Evolutionary conservation across 768 basidiomycete species (phyloP).

Genomic region (Boletus rex-veris): DNA sequence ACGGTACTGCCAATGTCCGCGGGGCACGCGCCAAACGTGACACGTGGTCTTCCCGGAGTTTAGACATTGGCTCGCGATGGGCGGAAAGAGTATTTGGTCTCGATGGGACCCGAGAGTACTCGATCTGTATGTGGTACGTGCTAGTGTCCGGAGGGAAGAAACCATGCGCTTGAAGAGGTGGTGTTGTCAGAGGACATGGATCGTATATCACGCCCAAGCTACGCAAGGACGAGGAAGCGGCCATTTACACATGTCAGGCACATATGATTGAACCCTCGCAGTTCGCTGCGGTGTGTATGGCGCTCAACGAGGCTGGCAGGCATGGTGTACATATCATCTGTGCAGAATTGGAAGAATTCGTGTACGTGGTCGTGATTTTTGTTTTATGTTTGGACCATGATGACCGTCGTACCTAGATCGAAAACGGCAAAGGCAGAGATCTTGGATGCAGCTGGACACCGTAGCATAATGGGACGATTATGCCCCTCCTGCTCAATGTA

Average conservation of each 20-base stretch:
- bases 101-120: slow-evolving; percentile 25
- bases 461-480: slow-evolving; percentile 73
- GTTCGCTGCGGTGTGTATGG: slow-evolving; percentile 17
- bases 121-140: slow-evolving; percentile 24
- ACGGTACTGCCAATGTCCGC: slow-evolving; percentile 30
- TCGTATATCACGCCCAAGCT: slow-evolving; percentile 18
- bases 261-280: slow-evolving; percentile 27
- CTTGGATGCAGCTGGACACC: slow-evolving; percentile 24
- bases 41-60: slow-evolving; percentile 25
- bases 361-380: slow-evolving; percentile 14
- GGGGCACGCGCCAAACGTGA: slow-evolving; percentile 27
- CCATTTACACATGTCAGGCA: slow-evolving; percentile 20
- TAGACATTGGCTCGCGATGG: slow-evolving; percentile 14
- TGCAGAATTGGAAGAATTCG: slow-evolving; percentile 31
- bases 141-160: too few relatives aligned
- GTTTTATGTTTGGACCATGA: neutral
- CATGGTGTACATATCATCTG: slow-evolving; percentile 28
- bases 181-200: neutral
- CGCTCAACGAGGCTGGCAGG: slow-evolving; percentile 7
- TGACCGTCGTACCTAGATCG: slow-evolving; percentile 13
- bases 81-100: slow-evolving; percentile 16
- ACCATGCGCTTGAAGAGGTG: slow-evolving; percentile 21
- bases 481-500: slow-evolving; percentile 77
- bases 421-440: slow-evolving; percentile 26
- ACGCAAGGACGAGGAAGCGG: slow-evolving; percentile 31